These are phyloP conservation scores for Pelagophyceae sp. DNA, from an alignment of 352 stramenopile genomes.

Conservation along the genomic window DNA sequence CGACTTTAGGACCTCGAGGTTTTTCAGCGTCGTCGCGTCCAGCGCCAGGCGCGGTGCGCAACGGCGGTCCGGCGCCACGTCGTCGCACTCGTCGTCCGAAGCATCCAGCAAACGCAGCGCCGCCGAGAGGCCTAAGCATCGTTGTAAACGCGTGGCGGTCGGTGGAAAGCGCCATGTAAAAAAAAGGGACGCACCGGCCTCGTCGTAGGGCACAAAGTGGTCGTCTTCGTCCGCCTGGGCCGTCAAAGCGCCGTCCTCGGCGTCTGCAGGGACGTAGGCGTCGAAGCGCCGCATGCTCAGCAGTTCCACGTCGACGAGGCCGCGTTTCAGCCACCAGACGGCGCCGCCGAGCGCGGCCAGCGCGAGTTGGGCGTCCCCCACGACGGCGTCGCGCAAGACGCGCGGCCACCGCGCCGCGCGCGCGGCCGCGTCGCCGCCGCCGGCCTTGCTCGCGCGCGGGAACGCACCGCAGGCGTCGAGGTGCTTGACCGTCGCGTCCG, in stretches of 20 bases:
- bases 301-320: slow-evolving; percentile 68
- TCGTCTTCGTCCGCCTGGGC: slow-evolving; percentile 39
- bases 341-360: slow-evolving; percentile 57
- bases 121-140: slow-evolving; percentile 50
- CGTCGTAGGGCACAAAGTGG: slow-evolving; percentile 35
- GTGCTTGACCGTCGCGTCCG: slow-evolving; percentile 72
- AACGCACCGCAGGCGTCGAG: slow-evolving; percentile 53
- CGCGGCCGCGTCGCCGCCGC: slow-evolving; percentile 20
- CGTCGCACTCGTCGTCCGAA: slow-evolving; percentile 16
- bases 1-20: slow-evolving; percentile 82
- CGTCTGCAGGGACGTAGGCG: slow-evolving; percentile 60
- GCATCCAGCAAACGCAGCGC: slow-evolving; percentile 45
- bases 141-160: no score
- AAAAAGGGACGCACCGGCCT: no score
- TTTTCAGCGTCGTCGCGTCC: slow-evolving; percentile 90
- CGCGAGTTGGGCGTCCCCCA: slow-evolving; percentile 50
- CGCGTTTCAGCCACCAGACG: slow-evolving; percentile 59
- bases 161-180: no score
- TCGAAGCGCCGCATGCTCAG: slow-evolving; percentile 64
- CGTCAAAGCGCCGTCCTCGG: slow-evolving; percentile 38
- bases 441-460: slow-evolving; percentile 26
- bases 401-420: slow-evolving; percentile 49
- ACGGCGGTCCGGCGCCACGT: slow-evolving; percentile 8
- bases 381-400: slow-evolving; percentile 52
- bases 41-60: slow-evolving; percentile 59